Evolutionary conservation across 1,139 yeast genomes (phyloP).

Genomic region (Debaryomycetaceae sp.): DNA sequence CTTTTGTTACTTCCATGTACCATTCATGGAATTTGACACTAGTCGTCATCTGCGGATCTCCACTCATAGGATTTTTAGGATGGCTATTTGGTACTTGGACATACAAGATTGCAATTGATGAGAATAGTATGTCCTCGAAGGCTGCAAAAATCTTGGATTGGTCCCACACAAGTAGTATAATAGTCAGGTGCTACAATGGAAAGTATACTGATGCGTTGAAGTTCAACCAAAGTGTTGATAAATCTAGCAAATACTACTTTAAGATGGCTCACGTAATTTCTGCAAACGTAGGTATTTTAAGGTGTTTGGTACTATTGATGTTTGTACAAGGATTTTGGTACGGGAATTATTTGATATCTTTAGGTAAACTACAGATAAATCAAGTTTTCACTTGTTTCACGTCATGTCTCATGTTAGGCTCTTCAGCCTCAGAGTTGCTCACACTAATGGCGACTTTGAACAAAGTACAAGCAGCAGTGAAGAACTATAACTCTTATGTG

Average conservation of each 20-base stretch:
- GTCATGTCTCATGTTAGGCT: conserved; percentile 70
- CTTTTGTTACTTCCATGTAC: conserved; percentile 64
- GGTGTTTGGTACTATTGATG: conserved; percentile 60
- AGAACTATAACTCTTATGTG: background rate
- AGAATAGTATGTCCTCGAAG: conserved; percentile 52
- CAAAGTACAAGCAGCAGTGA: conserved; percentile 58
- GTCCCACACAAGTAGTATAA: conserved; percentile 57
- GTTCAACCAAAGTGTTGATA: conserved; percentile 35
- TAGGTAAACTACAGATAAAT: conserved; percentile 49
- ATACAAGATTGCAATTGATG: conserved; percentile 47
- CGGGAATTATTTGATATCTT: conserved; percentile 64
- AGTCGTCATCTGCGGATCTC: conserved; percentile 67
- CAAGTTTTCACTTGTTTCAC: conserved; percentile 80
- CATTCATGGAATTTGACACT: conserved; percentile 85
- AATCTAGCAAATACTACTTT: conserved; percentile 48
- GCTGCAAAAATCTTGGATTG: conserved; percentile 69
- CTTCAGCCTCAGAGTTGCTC: conserved; percentile 50
- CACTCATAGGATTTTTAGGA: conserved; percentile 55
- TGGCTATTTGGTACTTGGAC: conserved; percentile 50
- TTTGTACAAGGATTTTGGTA: conserved; percentile 93
- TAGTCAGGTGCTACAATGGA: conserved; percentile 63
- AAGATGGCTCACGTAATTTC: conserved; percentile 48
- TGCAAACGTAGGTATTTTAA: conserved; percentile 55
- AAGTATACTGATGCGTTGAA: conserved; percentile 47
- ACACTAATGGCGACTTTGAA: conserved; percentile 54